phyloP scores from a whole-genome alignment of 2,329 filamentous ascomycete genomes.

The Aspergillus puulaauensis region DNA sequence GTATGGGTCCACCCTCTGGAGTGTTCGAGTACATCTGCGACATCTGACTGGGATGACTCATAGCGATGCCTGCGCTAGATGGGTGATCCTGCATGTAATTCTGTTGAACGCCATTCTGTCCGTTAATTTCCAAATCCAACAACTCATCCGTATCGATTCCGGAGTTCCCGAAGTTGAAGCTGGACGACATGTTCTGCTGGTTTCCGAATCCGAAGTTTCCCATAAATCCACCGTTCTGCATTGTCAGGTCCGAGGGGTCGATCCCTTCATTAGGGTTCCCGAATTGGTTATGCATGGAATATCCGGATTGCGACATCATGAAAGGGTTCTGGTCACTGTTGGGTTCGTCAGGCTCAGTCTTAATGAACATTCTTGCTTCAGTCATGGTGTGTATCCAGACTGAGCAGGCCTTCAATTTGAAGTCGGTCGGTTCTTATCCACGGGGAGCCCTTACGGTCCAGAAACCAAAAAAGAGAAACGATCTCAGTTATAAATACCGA shows the following conservation, averaged over 20 bases:
- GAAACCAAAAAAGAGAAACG: slow-evolving; percentile 5
- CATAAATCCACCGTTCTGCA: slow-evolving; percentile 56
- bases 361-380: slow-evolving; percentile 63
- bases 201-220: slow-evolving; percentile 58
- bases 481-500: neutral
- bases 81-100: slow-evolving; percentile 53
- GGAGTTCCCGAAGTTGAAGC: slow-evolving; percentile 75
- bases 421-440: slow-evolving; percentile 11
- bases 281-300: slow-evolving; percentile 56
- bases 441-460: slow-evolving; percentile 23
- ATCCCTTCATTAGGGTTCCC: slow-evolving; percentile 60
- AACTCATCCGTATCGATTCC: slow-evolving; percentile 87
- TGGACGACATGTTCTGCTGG: slow-evolving; percentile 65
- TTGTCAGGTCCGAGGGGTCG: slow-evolving; percentile 81
- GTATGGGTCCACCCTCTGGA: slow-evolving; percentile 86
- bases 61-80: slow-evolving; percentile 52
- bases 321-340: slow-evolving; percentile 53
- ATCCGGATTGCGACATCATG: slow-evolving; percentile 50
- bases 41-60: slow-evolving; percentile 68
- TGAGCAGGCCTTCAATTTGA: slow-evolving; percentile 13
- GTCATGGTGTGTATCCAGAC: slow-evolving; percentile 44
- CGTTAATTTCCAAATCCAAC: slow-evolving; percentile 59
- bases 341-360: slow-evolving; percentile 66
- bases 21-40: slow-evolving; percentile 81
- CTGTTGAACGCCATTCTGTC: slow-evolving; percentile 38